Conservation (phyloP, 169 alveolate species). For the Nephromyces sp. region DNA sequence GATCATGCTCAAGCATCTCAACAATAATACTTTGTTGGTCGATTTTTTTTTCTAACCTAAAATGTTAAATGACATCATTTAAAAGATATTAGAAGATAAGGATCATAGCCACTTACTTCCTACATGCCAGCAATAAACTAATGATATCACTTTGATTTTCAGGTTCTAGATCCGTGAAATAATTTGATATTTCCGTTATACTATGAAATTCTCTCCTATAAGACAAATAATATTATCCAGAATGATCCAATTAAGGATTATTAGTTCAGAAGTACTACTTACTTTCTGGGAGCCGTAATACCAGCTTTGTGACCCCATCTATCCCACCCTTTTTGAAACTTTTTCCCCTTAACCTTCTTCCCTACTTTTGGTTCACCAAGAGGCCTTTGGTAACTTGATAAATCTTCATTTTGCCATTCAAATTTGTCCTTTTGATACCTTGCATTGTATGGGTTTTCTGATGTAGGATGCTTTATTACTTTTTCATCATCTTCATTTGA, state of each 20-base stretch:
- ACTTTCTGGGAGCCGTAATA: neutral
- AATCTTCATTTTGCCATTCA: neutral
- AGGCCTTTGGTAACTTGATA: neutral
- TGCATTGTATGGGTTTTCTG: neutral
- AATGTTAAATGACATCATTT: neutral
- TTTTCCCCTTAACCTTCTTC: neutral
- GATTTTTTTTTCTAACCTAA: conserved; percentile 42
- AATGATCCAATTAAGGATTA: neutral
- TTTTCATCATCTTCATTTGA: no score
- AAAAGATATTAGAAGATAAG: no score
- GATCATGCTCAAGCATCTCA: conserved; percentile 49
- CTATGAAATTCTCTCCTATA: conserved; percentile 46
- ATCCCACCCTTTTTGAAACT: neutral
- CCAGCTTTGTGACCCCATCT: conserved; percentile 1
- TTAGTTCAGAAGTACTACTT: neutral
- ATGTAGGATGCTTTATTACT: no score
- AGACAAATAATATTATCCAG: neutral
- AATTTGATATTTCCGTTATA: conserved; percentile 43
- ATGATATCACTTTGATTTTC: conserved; percentile 49
- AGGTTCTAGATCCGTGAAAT: conserved; percentile 42
- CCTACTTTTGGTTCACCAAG: no score
- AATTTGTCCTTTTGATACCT: neutral
- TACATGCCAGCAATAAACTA: conserved; percentile 37
- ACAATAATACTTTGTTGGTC: conserved; percentile 45
- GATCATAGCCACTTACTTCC: conserved; percentile 38